Evolutionary conservation across 805 yeast species (phyloP), one percentile per base, ranked within the genome.

Genomic region (Lachancea sp.): DNA sequence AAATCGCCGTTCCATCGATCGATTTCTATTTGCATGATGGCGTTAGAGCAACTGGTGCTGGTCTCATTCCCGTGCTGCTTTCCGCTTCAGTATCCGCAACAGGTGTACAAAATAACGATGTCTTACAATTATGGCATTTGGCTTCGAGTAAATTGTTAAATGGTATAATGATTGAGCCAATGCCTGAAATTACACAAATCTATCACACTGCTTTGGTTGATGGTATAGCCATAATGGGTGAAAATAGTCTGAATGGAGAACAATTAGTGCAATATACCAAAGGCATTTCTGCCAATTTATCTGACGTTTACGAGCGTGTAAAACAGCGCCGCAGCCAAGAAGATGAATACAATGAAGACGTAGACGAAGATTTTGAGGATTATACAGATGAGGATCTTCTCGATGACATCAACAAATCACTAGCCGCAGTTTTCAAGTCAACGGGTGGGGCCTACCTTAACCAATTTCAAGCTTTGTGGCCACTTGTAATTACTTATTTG

Each of bases 11-110:
- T 21, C 97, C 97, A 5, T 87, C 95, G 3, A 70, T 92, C 42
- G 92, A 82, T 57, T 92, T 90, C 60, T 88, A 85, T 58, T 74
- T 89, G 54, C 96, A 88, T 59, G 96, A 88, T 61, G 96, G 94
- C 28, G 97, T 90, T 5, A 78, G 97, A 51, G 86, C 83, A 20
- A 77, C 90, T n/a, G 88, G 96, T 34, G 89, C 96, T 2, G 74
- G 80, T 46, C 73, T 89, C 4, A 77, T 89, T 54, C 88, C 97
- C 2, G 78, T 87, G 3, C 67, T 90, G 40, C 67, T 92, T 45
- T 65, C 75, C 40, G 77, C 85, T 48, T 70, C 81, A n/a, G 67
- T 70, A 44, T 55, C 62, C 3, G 74, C 74, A 3, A 69, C 73
- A 18, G 74, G 72, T 32, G 56, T 62, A 34, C 65, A 70, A 29